These are phyloP conservation scores for Byssochlamys sp. DNA, from an alignment of 2,329 filamentous ascomycete genomes.

Conservation along the genomic window DNA sequence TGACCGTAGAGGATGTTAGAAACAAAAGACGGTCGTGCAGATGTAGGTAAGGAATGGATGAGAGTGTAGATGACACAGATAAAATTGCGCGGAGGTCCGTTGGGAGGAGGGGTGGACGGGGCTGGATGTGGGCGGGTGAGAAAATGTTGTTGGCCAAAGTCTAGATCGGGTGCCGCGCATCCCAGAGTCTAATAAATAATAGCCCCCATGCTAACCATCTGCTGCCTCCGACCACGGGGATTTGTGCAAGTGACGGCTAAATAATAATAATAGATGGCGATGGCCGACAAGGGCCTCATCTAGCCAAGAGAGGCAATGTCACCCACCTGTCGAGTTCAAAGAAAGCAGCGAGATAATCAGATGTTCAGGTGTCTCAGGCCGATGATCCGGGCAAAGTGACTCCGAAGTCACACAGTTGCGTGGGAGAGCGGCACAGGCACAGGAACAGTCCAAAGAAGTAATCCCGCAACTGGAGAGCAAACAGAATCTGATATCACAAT, in stretches of 20 bases:
- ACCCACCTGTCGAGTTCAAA: background rate
- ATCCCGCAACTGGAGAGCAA: background rate
- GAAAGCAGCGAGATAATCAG: background rate
- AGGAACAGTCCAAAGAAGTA: background rate
- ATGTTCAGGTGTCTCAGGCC: background rate
- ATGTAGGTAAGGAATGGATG: background rate
- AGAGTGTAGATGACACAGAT: constrained; percentile 14
- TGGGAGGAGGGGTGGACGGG: constrained; percentile 6
- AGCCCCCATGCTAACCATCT: constrained; percentile 5
- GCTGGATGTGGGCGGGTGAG: constrained; percentile 17
- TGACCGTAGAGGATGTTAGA: background rate
- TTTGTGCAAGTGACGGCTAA: constrained; percentile 4
- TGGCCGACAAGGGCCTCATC: background rate
- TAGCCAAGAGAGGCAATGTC: constrained; percentile 5
- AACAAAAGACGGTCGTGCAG: background rate
- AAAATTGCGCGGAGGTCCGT: constrained; percentile 10
- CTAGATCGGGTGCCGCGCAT: constrained; percentile 3
- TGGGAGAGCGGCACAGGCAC: background rate
- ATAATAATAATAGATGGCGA: background rate
- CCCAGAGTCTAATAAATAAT: constrained; percentile 4
- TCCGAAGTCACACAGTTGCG: background rate
- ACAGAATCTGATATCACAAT: no score
- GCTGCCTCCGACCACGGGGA: constrained; percentile 8
- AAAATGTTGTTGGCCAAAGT: constrained; percentile 28
- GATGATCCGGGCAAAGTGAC: background rate